Conservation (phyloP, 2,329 filamentous ascomycete species). For the Juglanconis juglandina region DNA sequence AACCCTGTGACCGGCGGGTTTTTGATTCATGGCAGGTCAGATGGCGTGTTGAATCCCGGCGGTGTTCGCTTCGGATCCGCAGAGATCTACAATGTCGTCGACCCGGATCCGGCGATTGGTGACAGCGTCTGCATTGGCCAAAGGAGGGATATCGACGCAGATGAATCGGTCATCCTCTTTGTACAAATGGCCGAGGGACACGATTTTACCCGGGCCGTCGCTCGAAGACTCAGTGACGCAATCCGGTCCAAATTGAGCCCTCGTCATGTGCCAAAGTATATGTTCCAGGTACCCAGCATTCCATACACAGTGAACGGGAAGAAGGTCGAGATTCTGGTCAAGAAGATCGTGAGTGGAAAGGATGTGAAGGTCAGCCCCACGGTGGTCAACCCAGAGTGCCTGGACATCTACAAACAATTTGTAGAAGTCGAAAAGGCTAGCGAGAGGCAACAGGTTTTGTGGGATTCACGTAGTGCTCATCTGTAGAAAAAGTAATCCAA, state of each 20-base stretch:
- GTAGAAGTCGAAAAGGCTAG: neutral
- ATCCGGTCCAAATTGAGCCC: conserved; percentile 27
- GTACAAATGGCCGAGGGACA: conserved; percentile 19
- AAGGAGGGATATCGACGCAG: conserved; percentile 54
- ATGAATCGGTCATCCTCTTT: conserved; percentile 48
- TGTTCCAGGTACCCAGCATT: conserved; percentile 35
- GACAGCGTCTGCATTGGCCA: conserved; percentile 82
- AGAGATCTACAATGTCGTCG: conserved; percentile 75
- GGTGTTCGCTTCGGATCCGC: conserved; percentile 77
- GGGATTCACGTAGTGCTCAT: too few relatives aligned
- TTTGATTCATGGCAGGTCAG: conserved; percentile 66
- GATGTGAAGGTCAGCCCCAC: conserved; percentile 35
- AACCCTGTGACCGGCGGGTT: conserved; percentile 66
- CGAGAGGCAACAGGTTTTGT: too few relatives aligned
- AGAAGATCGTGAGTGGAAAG: conserved; percentile 35
- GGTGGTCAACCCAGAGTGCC: conserved; percentile 35
- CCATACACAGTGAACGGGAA: conserved; percentile 45
- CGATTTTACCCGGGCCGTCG: conserved; percentile 16
- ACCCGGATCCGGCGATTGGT: conserved; percentile 61
- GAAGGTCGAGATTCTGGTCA: conserved; percentile 43
- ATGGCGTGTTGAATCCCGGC: conserved; percentile 76
- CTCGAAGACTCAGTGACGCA: conserved; percentile 22
- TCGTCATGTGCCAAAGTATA: conserved; percentile 39
- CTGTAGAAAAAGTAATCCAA: too few relatives aligned
- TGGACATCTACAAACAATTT: conserved; percentile 28